These are phyloP conservation scores for Venturia asperata DNA, from an alignment of 2,329 filamentous ascomycete species.

Conservation along the genomic window DNA sequence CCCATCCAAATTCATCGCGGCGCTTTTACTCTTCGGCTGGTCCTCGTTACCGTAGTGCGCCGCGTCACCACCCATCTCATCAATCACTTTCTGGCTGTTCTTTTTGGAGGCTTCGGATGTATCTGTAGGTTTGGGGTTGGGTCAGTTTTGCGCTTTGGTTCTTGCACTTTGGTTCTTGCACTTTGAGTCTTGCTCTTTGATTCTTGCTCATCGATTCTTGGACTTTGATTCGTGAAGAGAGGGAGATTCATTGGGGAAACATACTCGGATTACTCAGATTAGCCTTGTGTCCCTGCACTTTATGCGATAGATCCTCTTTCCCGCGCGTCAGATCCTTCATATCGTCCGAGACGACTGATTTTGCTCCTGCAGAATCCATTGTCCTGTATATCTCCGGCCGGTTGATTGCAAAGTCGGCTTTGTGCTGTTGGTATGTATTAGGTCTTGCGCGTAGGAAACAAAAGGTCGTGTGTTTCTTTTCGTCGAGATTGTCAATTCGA, in stretches of 20 bases:
- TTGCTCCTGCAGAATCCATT: slow-evolving; percentile 1
- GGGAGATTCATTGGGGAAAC: too few relatives aligned
- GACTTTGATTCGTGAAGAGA: too few relatives aligned
- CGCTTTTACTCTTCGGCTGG: background rate
- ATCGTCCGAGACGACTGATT: slow-evolving; percentile 14
- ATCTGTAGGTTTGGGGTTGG: background rate
- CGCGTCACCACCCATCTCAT: background rate
- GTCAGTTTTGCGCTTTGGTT: too few relatives aligned
- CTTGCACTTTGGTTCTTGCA: too few relatives aligned
- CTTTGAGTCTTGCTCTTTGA: too few relatives aligned
- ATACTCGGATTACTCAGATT: slow-evolving; percentile 9
- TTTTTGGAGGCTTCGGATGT: slow-evolving; percentile 2
- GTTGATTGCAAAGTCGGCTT: too few relatives aligned
- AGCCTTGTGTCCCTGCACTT: background rate
- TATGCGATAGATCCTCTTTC: slow-evolving; percentile 3
- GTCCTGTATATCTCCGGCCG: too few relatives aligned
- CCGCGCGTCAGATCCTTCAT: slow-evolving; percentile 11
- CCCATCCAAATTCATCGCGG: background rate
- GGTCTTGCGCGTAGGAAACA: too few relatives aligned
- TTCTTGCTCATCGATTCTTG: too few relatives aligned
- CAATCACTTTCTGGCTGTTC: background rate
- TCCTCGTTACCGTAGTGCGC: slow-evolving; percentile 1
- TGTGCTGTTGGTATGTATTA: background rate
- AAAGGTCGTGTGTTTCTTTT: too few relatives aligned
- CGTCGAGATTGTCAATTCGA: too few relatives aligned